phyloP scores from a whole-genome alignment of 768 basidiomycete genomes.

The Pulveroboletus sp. region DNA sequence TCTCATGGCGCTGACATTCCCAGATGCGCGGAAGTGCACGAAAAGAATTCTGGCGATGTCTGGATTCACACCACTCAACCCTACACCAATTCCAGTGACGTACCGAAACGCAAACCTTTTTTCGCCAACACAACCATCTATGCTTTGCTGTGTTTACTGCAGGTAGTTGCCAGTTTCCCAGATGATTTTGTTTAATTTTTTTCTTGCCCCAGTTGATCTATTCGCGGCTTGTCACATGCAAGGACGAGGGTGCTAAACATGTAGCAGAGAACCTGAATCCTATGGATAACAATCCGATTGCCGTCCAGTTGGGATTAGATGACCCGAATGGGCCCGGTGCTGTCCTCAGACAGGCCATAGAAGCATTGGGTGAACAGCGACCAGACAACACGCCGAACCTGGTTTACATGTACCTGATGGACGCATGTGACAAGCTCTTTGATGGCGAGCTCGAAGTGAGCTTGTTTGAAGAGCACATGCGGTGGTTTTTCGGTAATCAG shows the following conservation, averaged over 20 bases:
- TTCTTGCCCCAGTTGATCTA: constrained; percentile 69
- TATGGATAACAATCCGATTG: constrained; percentile 74
- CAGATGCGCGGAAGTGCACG: neutral
- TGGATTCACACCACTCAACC: constrained; percentile 51
- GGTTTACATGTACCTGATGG: constrained; percentile 86
- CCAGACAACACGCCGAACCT: constrained; percentile 53
- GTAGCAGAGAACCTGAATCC: constrained; percentile 66
- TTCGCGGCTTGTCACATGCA: constrained; percentile 82
- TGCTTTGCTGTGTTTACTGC: constrained; percentile 80
- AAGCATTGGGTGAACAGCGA: constrained; percentile 51
- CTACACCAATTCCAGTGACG: constrained; percentile 25
- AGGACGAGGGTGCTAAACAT: constrained; percentile 71
- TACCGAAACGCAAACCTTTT: constrained; percentile 54
- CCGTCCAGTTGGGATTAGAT: constrained; percentile 80
- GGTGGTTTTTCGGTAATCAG: constrained; percentile 91
- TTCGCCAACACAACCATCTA: constrained; percentile 95
- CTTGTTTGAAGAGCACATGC: constrained; percentile 94
- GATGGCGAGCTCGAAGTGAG: constrained; percentile 88
- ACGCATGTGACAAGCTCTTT: constrained; percentile 90
- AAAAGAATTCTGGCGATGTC: constrained; percentile 39
- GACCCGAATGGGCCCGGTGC: constrained; percentile 76
- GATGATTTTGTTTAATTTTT: constrained; percentile 4
- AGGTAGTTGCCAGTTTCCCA: constrained; percentile 46
- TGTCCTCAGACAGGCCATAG: constrained; percentile 62
- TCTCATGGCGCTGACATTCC: constrained; percentile 2